Conservation (phyloP, 495 filamentous ascomycete genomes). For the Neurospora cerealis region DNA sequence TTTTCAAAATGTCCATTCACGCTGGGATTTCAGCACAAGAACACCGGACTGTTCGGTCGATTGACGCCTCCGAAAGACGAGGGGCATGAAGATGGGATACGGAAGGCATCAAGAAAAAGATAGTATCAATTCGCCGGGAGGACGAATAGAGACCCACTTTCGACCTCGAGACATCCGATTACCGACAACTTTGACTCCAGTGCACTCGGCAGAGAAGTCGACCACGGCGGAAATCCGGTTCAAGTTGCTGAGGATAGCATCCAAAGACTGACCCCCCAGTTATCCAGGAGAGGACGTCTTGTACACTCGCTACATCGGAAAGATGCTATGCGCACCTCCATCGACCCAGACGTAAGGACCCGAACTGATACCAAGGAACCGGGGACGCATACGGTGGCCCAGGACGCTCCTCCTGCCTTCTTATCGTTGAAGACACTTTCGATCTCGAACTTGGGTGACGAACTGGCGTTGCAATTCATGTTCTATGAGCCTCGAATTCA, state of each 20-base stretch:
- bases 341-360: not conserved
- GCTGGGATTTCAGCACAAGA: not conserved
- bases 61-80: not conserved
- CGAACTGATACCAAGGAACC: not conserved
- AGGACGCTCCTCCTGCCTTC: not conserved
- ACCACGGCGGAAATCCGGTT: not conserved
- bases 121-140: not conserved
- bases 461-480: not conserved
- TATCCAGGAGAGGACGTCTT: not conserved
- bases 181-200: not conserved
- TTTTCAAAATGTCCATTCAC: not conserved
- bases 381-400: not conserved
- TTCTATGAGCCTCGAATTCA: not conserved
- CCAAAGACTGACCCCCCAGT: not conserved
- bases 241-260: not conserved
- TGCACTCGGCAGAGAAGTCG: not conserved
- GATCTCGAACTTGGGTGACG: not conserved
- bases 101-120: not conserved
- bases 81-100: not conserved
- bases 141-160: not conserved
- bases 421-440: not conserved
- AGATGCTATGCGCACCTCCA: not conserved
- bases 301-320: not conserved
- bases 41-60: not conserved
- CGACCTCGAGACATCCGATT: not conserved